These are phyloP conservation scores for Ophiostoma triangulosporum DNA, from an alignment of 2,329 filamentous ascomycete genomes.

Conservation along the genomic window DNA sequence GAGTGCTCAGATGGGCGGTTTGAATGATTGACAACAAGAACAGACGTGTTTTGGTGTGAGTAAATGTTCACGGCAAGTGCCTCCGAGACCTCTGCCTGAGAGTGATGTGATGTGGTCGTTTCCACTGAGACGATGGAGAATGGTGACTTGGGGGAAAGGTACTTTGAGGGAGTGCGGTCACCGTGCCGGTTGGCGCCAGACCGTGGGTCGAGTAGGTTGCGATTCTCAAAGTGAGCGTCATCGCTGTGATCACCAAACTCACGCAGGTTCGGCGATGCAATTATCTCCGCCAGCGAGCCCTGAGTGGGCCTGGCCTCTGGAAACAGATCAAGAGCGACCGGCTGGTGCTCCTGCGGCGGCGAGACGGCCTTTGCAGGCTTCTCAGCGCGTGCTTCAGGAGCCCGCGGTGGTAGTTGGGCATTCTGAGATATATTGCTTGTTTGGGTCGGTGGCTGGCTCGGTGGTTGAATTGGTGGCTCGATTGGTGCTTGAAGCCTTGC, in stretches of 20 bases:
- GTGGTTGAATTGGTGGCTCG: neutral
- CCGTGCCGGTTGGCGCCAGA: slow-evolving; percentile 37
- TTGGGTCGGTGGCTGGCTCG: neutral
- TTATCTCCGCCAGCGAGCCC: neutral
- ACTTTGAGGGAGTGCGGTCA: slow-evolving; percentile 38
- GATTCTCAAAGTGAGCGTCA: slow-evolving; percentile 14
- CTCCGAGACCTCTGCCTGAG: slow-evolving; percentile 46
- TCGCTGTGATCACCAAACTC: slow-evolving; percentile 17
- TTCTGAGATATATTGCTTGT: neutral
- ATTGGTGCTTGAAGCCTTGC: neutral
- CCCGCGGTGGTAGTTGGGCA: neutral
- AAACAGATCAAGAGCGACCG: neutral
- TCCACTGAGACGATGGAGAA: slow-evolving; percentile 50
- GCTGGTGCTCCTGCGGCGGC: neutral
- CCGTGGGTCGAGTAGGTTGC: slow-evolving; percentile 16
- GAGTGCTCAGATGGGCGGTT: slow-evolving; percentile 34
- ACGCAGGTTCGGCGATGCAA: neutral
- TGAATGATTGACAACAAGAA: slow-evolving; percentile 46
- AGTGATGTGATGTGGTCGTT: slow-evolving; percentile 36
- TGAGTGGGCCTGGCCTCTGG: neutral
- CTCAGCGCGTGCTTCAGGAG: neutral
- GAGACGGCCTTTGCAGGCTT: neutral
- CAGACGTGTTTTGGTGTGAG: slow-evolving; percentile 50
- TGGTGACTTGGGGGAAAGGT: slow-evolving; percentile 43
- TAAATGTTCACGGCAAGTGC: slow-evolving; percentile 49